These are phyloP conservation scores for Rubroboletus pulcherrimus DNA, from an alignment of 768 basidiomycete species.

Conservation along the genomic window DNA sequence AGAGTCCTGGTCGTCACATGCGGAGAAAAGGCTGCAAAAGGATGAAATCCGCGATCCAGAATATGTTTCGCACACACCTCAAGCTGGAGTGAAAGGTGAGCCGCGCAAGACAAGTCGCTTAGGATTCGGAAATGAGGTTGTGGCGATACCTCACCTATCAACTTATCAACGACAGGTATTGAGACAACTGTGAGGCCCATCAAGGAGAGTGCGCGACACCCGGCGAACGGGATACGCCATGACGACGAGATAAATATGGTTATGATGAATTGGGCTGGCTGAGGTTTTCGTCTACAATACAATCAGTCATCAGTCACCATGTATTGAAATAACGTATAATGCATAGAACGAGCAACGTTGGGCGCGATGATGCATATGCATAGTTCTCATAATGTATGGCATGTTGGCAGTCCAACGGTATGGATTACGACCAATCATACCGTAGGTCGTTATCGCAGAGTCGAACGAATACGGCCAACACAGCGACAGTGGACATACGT, in stretches of 20 bases:
- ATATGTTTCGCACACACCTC: constrained; percentile 6
- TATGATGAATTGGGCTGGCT: neutral
- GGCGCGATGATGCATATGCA: too few relatives aligned
- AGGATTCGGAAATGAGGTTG: neutral
- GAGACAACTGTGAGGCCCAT: neutral
- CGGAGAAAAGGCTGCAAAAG: constrained; percentile 12
- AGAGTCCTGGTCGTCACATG: constrained; percentile 16
- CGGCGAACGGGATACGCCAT: constrained; percentile 7
- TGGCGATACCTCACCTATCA: neutral
- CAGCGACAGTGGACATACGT: constrained; percentile 15
- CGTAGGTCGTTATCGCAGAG: constrained; percentile 12
- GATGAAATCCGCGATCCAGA: neutral
- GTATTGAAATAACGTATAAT: neutral
- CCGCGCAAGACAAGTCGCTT: neutral
- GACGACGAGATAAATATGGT: constrained; percentile 18
- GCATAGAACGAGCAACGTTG: neutral
- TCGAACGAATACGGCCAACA: constrained; percentile 5
- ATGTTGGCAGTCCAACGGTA: neutral
- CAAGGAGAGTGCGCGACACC: neutral
- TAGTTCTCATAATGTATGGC: neutral
- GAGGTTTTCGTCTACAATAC: neutral
- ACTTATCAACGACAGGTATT: neutral
- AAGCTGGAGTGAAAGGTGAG: neutral
- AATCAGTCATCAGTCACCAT: neutral
- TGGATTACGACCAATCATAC: neutral